These are phyloP conservation scores for Claviceps sp. DNA, from an alignment of 2,329 filamentous ascomycete genomes.

Conservation along the genomic window DNA sequence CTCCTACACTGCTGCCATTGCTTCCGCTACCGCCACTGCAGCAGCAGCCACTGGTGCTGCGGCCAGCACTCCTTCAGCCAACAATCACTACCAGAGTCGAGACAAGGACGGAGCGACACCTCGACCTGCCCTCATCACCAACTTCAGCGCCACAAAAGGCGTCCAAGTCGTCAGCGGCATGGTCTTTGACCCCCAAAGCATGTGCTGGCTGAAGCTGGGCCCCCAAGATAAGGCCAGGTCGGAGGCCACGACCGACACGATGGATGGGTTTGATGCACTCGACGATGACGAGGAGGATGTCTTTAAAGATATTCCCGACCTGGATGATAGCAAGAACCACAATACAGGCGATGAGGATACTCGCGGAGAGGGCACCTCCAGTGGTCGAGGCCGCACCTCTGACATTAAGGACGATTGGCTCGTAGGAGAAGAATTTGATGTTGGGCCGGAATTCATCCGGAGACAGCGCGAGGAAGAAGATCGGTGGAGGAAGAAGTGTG, in stretches of 20 bases:
- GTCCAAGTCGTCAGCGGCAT: conserved; percentile 94
- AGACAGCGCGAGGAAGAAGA: conserved; percentile 86
- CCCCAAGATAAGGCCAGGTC: conserved; percentile 31
- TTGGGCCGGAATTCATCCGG: conserved; percentile 84
- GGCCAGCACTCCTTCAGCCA: background rate
- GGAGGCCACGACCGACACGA: conserved; percentile 37
- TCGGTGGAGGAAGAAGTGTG: conserved; percentile 77
- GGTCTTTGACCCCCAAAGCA: conserved; percentile 93
- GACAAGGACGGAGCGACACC: conserved; percentile 48
- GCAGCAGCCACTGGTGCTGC: background rate
- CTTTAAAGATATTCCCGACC: conserved; percentile 87
- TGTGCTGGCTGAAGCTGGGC: conserved; percentile 89
- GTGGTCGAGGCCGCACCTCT: conserved; percentile 33
- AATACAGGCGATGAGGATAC: conserved; percentile 33
- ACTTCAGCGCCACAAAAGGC: conserved; percentile 71
- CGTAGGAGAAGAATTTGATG: conserved; percentile 93
- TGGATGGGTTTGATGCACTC: conserved; percentile 53
- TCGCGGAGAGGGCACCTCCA: conserved; percentile 21
- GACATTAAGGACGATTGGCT: conserved; percentile 65
- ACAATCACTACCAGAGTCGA: conserved; percentile 25
- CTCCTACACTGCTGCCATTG: conserved; percentile 23
- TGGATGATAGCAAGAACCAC: conserved; percentile 47
- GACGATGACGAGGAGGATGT: conserved; percentile 73
- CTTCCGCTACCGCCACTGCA: conserved; percentile 10
- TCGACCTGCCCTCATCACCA: conserved; percentile 73